Evolutionary conservation across 345 rosid genomes (phyloP), one percentile per base, ranked within the genome.

Genomic region (Hibiscus syriacus): DNA sequence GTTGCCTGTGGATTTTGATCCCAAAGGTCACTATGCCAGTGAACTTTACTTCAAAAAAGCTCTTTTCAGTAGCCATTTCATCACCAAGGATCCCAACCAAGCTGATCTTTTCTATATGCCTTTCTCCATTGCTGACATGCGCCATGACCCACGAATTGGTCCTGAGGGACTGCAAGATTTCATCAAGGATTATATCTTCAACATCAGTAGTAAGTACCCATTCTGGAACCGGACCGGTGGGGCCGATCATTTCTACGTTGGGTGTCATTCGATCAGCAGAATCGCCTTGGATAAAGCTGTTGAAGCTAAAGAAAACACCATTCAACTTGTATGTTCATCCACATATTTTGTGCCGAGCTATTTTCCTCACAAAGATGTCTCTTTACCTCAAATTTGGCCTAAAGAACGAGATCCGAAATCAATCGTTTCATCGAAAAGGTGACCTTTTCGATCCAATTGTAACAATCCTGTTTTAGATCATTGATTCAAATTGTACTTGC

Each of bases 81-180:
- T 82, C 63, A 85, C 86, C 0, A 66, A 77, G 58, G 76, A 85
- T 63, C 89, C 86, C 1, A 45, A 71, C 1, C 64, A 71, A 54
- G 89, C 86, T 4, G 79, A 85, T 67, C 83, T 85, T 54, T 85
- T 85, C 77, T 82, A 74, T 43, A 61, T 82, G 81, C 89, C 89
- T 50, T 85, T 82, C 70, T 85, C 86, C 34, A 80, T 85, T 25
- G 77, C 77, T 26, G 76, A 78, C 59, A 46, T 85, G 83, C 81
- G 85, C 65, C 73, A 69, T 48, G 86, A 85, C 70, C 76, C 62
- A 8, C 73, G 89, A 64, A 58, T 85, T 6, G 78, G 77, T 2
- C 83, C 76, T 2, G 60, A 32, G 12, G 74, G 82, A 30, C 45
- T 85, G 60, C 79, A 26, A 66, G 83, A 79, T 76, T 85, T 82